Conservation (phyloP, 352 stramenopile genomes). For the Phytophthora cajani region DNA sequence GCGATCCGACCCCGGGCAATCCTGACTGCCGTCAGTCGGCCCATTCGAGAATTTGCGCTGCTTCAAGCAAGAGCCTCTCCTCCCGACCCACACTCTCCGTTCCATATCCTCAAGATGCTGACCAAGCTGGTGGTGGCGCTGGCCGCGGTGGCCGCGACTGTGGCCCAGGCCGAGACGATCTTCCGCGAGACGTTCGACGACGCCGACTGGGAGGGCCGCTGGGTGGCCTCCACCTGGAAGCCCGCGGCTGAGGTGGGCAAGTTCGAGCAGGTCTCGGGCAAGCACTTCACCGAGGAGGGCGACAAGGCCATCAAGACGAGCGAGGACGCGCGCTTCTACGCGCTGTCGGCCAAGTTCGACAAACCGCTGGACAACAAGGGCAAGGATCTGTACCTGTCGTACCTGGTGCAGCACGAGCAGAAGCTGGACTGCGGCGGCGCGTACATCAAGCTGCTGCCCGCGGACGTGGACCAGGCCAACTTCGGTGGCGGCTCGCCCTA, state of each 20-base stretch:
- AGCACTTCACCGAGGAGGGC: conserved; percentile 90
- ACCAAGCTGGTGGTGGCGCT: conserved; percentile 70
- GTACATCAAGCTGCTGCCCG: conserved; percentile 99
- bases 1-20: conserved; percentile 28
- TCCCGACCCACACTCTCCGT: conserved; percentile 25
- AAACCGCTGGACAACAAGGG: conserved; percentile 90
- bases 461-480: conserved; percentile 90
- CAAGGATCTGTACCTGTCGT: conserved; percentile 95
- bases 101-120: conserved; percentile 38
- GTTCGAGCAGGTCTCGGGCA: conserved; percentile 94
- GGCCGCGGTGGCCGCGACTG: conserved; percentile 52
- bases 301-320: conserved; percentile 96
- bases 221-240: conserved; percentile 96
- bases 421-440: conserved; percentile 98
- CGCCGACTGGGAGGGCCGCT: conserved; percentile 72
- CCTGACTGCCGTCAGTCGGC: background rate
- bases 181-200: conserved; percentile 96
- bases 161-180: conserved; percentile 82
- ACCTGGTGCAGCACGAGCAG: conserved; percentile 99
- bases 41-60: conserved; percentile 44
- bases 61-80: conserved; percentile 19
- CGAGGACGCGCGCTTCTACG: conserved; percentile 98
- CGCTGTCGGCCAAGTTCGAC: conserved; percentile 92
- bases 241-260: conserved; percentile 91
- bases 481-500: conserved; percentile 97